phyloP scores from a whole-genome alignment of 495 filamentous ascomycete species.

The Neurospora tetraspora region DNA sequence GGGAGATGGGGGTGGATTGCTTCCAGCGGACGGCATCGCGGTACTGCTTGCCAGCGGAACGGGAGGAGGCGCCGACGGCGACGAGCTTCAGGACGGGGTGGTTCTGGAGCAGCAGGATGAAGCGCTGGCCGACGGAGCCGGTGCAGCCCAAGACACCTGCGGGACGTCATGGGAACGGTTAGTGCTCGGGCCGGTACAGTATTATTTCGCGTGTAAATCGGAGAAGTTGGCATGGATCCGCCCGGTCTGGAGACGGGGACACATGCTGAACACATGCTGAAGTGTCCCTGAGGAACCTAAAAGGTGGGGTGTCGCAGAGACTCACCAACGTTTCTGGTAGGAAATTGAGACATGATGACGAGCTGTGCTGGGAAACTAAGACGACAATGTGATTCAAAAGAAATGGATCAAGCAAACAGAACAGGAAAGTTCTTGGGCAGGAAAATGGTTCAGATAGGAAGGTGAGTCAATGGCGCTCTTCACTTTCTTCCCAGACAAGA shows the following conservation, averaged over 20 bases:
- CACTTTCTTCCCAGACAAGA: neutral
- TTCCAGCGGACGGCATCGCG: slow-evolving; percentile 79
- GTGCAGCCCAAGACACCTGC: slow-evolving; percentile 60
- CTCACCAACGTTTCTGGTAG: slow-evolving; percentile 44
- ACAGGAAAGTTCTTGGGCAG: neutral
- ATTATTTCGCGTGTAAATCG: slow-evolving; percentile 1
- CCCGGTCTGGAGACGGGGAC: neutral
- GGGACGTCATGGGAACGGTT: neutral
- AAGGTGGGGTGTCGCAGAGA: neutral
- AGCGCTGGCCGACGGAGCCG: slow-evolving; percentile 81
- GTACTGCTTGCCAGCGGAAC: slow-evolving; percentile 75
- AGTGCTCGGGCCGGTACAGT: neutral
- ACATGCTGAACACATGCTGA: neutral
- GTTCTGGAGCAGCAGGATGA: slow-evolving; percentile 69
- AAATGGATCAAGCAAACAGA: neutral
- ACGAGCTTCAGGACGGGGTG: slow-evolving; percentile 70
- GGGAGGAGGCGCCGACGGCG: slow-evolving; percentile 67
- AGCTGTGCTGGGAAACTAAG: neutral
- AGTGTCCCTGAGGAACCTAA: neutral
- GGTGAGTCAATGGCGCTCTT: neutral
- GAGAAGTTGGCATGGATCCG: neutral
- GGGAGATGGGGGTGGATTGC: slow-evolving; percentile 63
- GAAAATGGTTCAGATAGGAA: neutral
- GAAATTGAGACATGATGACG: slow-evolving; percentile 32
- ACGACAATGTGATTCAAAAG: neutral